Base-by-base conservation (phyloP, 768 basidiomycete genomes). In the Kwoniella dejecticola region DNA sequence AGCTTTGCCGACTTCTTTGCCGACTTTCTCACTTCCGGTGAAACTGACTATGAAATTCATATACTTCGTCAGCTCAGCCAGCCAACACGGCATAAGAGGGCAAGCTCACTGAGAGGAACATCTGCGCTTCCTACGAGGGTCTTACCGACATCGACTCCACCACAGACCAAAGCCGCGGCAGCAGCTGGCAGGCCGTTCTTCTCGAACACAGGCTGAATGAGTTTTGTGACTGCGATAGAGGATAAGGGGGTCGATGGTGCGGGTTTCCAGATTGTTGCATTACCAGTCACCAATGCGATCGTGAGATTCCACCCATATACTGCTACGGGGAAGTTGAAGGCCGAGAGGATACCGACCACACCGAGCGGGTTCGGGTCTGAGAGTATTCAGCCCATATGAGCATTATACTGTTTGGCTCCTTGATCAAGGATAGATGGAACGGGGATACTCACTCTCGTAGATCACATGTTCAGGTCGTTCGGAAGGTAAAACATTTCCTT, bases 261-360 rank as follows among this genome's bases (percentile, higher is more conserved):
- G 6, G 94, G 94, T 76, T 97, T 97, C 94, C 94, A 97, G 46
- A 98, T 77, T 0, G 91, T 94, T 1, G 91, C 88, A 78, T 98
- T 97, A 17, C 73, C 73, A 10, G 74, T 69, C 7, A 64, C 71
- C 60, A 97, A 80, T 3, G 92, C 90, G 23, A 97, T 83, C 1
- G 91, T 85, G 50, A 95, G 81, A 79, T 97, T 97, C 93, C 93
- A 92, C 71, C 21, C 44, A 29, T 52, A 63, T 19, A 68, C 76
- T 66, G 48, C 48, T 45, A 77, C 77, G 10, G 95, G 95, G 76
- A 97, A 98, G 78, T 98, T 98, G 83, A 96, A 97, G 0, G 95
- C 95, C 21, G 90, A 88, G 52, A 98, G 80, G 10, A 95, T 85
- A 1, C 81, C 84, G 8, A 88, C 82, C 2, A 86, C 82, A 10